phyloP scores from a whole-genome alignment of 2,329 filamentous ascomycete genomes.

The Trichoderma breve region DNA sequence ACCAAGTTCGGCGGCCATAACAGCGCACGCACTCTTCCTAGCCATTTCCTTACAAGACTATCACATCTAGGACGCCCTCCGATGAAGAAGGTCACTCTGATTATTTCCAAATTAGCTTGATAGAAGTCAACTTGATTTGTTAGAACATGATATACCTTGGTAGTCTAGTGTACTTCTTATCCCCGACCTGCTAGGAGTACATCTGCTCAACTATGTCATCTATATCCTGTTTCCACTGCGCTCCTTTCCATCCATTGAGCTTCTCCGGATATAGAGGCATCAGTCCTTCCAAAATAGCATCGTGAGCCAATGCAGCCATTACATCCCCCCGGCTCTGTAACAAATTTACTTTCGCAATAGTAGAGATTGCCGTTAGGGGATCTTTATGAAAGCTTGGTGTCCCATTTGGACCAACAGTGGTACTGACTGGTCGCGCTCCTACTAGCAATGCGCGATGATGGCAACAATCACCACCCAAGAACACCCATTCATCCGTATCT shows the following conservation, averaged over 20 bases:
- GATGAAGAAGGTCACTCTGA: not conserved
- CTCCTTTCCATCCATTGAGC: slow-evolving; percentile 1
- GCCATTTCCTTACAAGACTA: not conserved
- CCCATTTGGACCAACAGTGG: not conserved
- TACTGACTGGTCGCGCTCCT: not conserved
- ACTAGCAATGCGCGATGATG: not conserved
- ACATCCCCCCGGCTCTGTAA: not conserved
- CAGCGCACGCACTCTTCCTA: not conserved
- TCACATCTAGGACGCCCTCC: too few relatives aligned
- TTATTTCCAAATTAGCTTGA: not conserved
- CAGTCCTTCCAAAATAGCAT: not conserved
- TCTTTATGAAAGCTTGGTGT: slow-evolving; percentile 4
- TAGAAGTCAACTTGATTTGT: not conserved
- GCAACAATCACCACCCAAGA: slow-evolving; percentile 9
- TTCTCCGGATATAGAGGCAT: not conserved
- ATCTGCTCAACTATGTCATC: not conserved
- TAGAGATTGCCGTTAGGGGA: slow-evolving; percentile 2
- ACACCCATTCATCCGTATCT: not conserved
- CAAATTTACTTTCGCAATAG: not conserved
- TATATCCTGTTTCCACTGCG: not conserved
- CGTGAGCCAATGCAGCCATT: not conserved
- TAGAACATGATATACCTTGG: too few relatives aligned
- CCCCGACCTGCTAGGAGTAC: not conserved
- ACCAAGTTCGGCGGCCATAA: not conserved
- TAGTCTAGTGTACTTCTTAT: too few relatives aligned